A percentile compares a stretch with the other conserved stretches of the same genome.
phyloP scores from a whole-genome alignment of 2,329 filamentous ascomycete genomes.

The Fusarium liriodendri region DNA sequence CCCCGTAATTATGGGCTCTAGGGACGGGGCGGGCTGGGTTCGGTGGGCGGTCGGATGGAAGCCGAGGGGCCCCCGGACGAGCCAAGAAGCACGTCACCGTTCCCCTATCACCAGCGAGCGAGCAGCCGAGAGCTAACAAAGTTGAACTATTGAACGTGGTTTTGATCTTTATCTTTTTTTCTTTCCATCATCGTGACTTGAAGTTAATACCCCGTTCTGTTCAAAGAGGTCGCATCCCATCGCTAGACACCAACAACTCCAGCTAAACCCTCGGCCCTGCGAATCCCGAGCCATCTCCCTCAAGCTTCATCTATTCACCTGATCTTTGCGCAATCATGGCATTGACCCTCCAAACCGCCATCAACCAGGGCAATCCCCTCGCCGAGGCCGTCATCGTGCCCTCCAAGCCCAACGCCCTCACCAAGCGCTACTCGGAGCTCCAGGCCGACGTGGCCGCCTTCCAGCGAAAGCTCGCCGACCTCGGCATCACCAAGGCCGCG shows the following conservation, averaged over 20 bases:
- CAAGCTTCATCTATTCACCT: neutral
- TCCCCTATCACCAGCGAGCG: slow-evolving; percentile 25
- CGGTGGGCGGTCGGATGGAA: slow-evolving; percentile 39
- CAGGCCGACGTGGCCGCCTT: slow-evolving; percentile 74
- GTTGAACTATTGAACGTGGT: slow-evolving; percentile 3
- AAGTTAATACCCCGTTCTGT: neutral
- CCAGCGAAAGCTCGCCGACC: slow-evolving; percentile 80
- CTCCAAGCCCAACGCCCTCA: slow-evolving; percentile 68
- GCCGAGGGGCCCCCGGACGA: slow-evolving; percentile 34
- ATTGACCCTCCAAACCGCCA: slow-evolving; percentile 62
- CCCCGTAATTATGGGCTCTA: slow-evolving; percentile 25
- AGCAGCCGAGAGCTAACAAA: neutral
- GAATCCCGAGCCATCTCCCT: neutral
- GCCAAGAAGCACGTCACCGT: slow-evolving; percentile 41
- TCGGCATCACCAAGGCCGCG: slow-evolving; percentile 76
- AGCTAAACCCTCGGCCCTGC: neutral
- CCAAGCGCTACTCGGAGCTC: slow-evolving; percentile 77
- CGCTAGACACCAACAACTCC: neutral
- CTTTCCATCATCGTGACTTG: neutral
- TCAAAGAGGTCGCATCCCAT: neutral
- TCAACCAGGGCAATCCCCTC: slow-evolving; percentile 56
- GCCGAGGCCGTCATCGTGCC: slow-evolving; percentile 79
- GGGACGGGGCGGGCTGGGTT: slow-evolving; percentile 30
- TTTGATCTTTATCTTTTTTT: neutral
- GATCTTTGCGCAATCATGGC: slow-evolving; percentile 45